Conservation (phyloP, 2,329 filamentous ascomycete genomes). For the Fusarium oxysporum region DNA sequence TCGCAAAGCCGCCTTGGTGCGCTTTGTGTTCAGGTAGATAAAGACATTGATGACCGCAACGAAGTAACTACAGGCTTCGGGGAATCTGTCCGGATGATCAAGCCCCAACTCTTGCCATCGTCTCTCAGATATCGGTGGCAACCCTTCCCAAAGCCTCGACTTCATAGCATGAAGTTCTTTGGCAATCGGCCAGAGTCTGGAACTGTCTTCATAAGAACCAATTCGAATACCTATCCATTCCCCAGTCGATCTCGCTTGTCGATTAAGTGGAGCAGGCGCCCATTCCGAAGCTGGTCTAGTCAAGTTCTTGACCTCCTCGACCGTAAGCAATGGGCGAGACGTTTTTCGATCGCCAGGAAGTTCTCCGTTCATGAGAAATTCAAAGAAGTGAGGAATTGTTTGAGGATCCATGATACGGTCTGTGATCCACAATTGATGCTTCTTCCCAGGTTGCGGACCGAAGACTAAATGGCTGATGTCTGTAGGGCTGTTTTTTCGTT, state of each 20-base stretch:
- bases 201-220: conserved; percentile 38
- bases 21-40: conserved; percentile 41
- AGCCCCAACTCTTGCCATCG: conserved; percentile 43
- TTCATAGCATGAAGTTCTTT: conserved; percentile 49
- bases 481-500: conserved; percentile 8
- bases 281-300: conserved; percentile 32
- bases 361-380: conserved; percentile 22
- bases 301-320: conserved; percentile 21
- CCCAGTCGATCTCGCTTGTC: background rate
- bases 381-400: conserved; percentile 33
- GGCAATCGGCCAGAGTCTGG: conserved; percentile 30
- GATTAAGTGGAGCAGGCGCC: conserved; percentile 40
- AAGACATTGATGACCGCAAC: conserved; percentile 41
- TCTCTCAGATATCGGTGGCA: conserved; percentile 44
- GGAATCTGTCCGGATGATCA: conserved; percentile 39
- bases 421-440: conserved; percentile 31
- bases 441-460: background rate
- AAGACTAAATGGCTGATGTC: background rate
- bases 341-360: conserved; percentile 23
- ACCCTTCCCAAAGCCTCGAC: conserved; percentile 46
- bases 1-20: conserved; percentile 35
- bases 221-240: conserved; percentile 25
- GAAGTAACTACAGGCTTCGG: conserved; percentile 42
- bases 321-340: background rate
- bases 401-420: conserved; percentile 44